A percentile compares a stretch with the other conserved stretches of the same genome.
Conservation (phyloP, 2,329 filamentous ascomycete species). For the Cercospora janseana region DNA sequence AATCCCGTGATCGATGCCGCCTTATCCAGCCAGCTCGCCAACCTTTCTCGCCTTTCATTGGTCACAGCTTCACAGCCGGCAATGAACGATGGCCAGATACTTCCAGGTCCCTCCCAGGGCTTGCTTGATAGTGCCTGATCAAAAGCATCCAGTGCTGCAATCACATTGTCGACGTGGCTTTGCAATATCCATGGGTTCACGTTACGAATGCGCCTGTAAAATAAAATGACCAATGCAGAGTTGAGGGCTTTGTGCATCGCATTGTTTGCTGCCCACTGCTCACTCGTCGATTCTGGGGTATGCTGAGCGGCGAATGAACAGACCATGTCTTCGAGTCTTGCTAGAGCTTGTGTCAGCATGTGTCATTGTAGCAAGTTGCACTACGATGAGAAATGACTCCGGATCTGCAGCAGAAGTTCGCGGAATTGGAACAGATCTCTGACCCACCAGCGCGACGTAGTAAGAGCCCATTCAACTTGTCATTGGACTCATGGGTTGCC, state of each 20-base stretch:
- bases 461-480: background rate
- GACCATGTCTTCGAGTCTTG: slow-evolving; percentile 17
- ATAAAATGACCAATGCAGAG: slow-evolving; percentile 44
- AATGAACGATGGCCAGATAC: slow-evolving; percentile 43
- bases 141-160: slow-evolving; percentile 36
- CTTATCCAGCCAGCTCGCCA: slow-evolving; percentile 10
- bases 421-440: background rate
- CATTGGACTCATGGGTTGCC: background rate
- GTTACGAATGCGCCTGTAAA: slow-evolving; percentile 44
- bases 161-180: slow-evolving; percentile 40
- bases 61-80: slow-evolving; percentile 43
- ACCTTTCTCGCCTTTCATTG: background rate
- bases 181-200: slow-evolving; percentile 43
- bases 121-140: slow-evolving; percentile 28
- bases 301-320: slow-evolving; percentile 15
- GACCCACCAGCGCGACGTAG: slow-evolving; percentile 8
- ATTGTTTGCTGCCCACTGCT: slow-evolving; percentile 18
- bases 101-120: slow-evolving; percentile 31
- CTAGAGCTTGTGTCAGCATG: background rate
- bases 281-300: background rate
- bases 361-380: too few relatives aligned
- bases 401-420: too few relatives aligned
- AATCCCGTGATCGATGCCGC: slow-evolving; percentile 8
- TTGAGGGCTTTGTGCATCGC: slow-evolving; percentile 44
- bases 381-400: too few relatives aligned